Base-by-base conservation (phyloP, 208 protist species). In the Zelonia costaricensis region DNA sequence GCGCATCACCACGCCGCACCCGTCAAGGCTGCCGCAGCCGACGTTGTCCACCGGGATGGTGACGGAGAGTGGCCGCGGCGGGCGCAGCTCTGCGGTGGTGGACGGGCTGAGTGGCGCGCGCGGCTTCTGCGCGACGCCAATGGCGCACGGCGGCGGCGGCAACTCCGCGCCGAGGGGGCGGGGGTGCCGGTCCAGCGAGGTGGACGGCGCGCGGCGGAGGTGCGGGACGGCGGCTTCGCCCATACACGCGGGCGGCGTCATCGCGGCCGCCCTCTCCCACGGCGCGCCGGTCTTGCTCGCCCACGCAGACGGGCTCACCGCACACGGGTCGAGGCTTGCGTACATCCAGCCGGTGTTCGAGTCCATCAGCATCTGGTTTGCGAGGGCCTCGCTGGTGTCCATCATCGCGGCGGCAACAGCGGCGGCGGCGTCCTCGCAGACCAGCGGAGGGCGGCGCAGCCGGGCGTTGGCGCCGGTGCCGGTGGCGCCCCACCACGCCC, bases 351-450 rank as follows among this genome's bases (percentile, higher is more conserved):
- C 39, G 3, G n/a, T 54, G 43, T 3, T 60, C 30, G 49, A 58
- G 43, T 54, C 65, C n/a, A 55, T 62, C 56, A 46, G 57, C 40
- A 61, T 60, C 40, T 65, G 52, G 22, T 61, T 59, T 3, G 49
- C 18, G 16, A 65, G 38, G 1, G 48, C 49, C 51, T 72, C 57
- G 20, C 56, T 63, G 9, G 60, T 57, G 48, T 65, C 60, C 48
- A 57, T 49, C 28, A 30, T 5, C 13, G 1, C n/a, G 36, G 1
- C 23, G 22, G 4, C 5, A 15, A 22, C 22, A 8, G 4, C 3
- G 27, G 52, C 23, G 31, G 16, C 22, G 4, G 31, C 18, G 2
- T 56, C 47, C 39, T 62, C 47, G 47, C 54, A 57, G 47, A 45
- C 3, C 10, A 20, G 10, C 15, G 15, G 39, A 25, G 25, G 30